Base-by-base conservation (phyloP, 768 basidiomycete species). In the Tulasnella sp. region DNA sequence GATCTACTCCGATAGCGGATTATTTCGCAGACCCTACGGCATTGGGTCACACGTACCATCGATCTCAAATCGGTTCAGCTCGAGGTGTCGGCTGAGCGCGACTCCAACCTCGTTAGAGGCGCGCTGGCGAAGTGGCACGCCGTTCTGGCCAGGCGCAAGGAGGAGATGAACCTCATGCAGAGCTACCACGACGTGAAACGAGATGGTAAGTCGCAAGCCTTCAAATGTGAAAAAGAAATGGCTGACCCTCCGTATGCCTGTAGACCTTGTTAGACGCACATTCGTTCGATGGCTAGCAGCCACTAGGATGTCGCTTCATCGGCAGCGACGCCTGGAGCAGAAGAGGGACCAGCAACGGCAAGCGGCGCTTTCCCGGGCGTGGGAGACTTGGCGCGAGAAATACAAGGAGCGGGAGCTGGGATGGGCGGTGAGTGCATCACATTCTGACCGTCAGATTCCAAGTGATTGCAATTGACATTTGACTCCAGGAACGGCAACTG, bases 351-450 rank as follows among this genome's bases (percentile, higher is more conserved):
- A 86, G 62, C 74, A 87, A 62, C 76, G 79, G 62, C 71, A 76
- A 12, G 72, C 73, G 12, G 66, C 74, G 25, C 70, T 84, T 29
- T 74, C 77, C 30, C 72, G 70, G 29, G 79, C 78, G 15, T 91
- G 87, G 87, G 85, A 88, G 56, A 83, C 74, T 65, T 92, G 90
- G 90, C 73, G 82, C 66, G 87, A 84, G 56, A 79, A 76, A 27
- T 88, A 81, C 68, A 76, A 74, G 62, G 80, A 84, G 52, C 80
- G 80, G 62, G 75, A 74, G 61, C 71, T 92, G 50, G 79, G 78
- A 42, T 34, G 49, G 12, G 12, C 24, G 58, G 42, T 59, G n/a
- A 42, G 17, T 49, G 29, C 34, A n/a, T n/a, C n/a, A 24, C 19
- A 22, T 21, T 11, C 49, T 22, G 31, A 55, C 43, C 48, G 41